Evolutionary conservation across 257 asterid genomes (phyloP).

Genomic region (Perilla frutescens): DNA sequence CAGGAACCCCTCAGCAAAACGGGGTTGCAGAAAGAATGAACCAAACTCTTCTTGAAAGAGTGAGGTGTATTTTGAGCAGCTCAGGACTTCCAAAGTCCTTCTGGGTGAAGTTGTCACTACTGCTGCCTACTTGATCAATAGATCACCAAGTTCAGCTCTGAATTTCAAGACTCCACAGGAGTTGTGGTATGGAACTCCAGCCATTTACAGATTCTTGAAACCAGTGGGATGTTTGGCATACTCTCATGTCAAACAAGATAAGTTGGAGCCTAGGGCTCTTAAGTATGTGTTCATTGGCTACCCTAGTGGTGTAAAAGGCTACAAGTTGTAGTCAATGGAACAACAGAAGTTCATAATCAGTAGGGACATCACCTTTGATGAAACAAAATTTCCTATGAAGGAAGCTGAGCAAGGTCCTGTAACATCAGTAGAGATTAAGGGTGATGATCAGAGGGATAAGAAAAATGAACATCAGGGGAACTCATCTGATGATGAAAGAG

Average conservation of each 20-base stretch:
- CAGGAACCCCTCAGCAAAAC: neutral
- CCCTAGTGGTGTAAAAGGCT: neutral
- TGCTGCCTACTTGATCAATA: too few species aligned
- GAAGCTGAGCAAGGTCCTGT: too few species aligned
- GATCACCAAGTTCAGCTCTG: neutral
- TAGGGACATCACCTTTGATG: neutral
- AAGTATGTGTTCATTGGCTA: neutral
- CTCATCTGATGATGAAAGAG: too few species aligned
- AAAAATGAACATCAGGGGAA: too few species aligned
- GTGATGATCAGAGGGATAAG: too few species aligned
- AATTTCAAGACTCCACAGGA: neutral
- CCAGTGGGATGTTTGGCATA: neutral
- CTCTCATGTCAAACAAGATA: neutral
- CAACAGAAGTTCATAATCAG: neutral
- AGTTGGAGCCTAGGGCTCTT: neutral
- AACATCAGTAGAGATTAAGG: too few species aligned
- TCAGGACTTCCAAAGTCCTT: too few species aligned
- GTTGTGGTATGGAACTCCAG: neutral
- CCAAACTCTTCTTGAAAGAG: neutral
- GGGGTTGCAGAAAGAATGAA: neutral
- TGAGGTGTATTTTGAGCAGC: too few species aligned
- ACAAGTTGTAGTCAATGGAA: too few species aligned
- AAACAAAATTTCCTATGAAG: too few species aligned
- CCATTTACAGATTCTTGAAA: neutral
- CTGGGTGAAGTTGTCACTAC: too few species aligned